phyloP scores from a whole-genome alignment of 106 monocot genomes.

The Amphibolis antarctica region DNA sequence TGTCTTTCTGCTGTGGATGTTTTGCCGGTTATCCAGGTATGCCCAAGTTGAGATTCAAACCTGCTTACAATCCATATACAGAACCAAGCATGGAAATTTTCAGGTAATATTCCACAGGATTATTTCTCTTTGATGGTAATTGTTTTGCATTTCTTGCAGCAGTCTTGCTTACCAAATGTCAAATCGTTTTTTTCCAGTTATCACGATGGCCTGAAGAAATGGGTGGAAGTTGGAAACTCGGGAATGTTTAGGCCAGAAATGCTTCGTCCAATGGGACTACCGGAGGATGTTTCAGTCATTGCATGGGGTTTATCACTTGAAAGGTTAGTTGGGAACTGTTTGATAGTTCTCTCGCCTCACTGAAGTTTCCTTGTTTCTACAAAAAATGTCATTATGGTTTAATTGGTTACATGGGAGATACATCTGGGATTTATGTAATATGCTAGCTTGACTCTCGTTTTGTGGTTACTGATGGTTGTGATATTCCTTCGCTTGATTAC shows the following conservation, averaged over 20 bases:
- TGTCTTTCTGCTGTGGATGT: no score
- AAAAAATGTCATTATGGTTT: no score
- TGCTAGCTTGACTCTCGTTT: no score
- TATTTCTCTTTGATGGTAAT: background rate
- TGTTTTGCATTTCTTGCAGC: background rate
- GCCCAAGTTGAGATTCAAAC: conserved; percentile 79
- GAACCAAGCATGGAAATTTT: conserved; percentile 99
- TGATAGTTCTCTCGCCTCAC: background rate
- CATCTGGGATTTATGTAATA: no score
- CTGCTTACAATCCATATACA: conserved; percentile 98
- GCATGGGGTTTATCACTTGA: conserved; percentile 98
- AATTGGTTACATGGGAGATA: no score
- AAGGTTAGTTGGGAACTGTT: conserved; percentile 33
- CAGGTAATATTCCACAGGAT: conserved; percentile 32
- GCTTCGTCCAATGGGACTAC: conserved; percentile 90
- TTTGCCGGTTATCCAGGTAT: conserved; percentile 42
- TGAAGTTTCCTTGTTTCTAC: background rate
- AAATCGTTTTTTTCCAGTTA: conserved; percentile 31
- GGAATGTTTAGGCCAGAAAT: conserved; percentile 99
- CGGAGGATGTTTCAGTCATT: conserved; percentile 88
- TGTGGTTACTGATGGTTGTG: background rate
- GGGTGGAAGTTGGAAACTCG: conserved; percentile 95
- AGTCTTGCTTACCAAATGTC: background rate
- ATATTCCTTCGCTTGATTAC: conserved; percentile 4
- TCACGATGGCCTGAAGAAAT: conserved; percentile 85